phyloP scores from a whole-genome alignment of 1,284 basidiomycete species.

The Rhodotorula mucilaginosa region DNA sequence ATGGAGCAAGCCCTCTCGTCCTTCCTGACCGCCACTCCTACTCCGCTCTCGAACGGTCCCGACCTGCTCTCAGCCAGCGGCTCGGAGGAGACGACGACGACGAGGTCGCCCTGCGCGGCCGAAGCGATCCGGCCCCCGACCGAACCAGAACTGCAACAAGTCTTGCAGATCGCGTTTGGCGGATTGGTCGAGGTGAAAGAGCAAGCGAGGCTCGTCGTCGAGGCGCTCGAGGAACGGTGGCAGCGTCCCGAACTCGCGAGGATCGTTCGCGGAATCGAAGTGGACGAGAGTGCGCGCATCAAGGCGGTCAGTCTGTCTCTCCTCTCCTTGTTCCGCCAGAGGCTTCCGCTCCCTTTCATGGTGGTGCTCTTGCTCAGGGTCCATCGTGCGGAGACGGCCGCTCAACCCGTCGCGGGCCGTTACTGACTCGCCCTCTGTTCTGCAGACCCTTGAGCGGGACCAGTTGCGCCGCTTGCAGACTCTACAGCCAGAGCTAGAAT shows the following conservation, averaged over 20 bases:
- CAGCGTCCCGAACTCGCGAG: constrained; percentile 9
- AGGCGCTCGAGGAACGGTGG: background rate
- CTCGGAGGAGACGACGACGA: background rate
- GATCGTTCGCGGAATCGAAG: constrained; percentile 21
- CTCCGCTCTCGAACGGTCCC: background rate
- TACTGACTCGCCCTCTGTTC: too few relatives aligned
- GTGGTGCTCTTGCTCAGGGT: background rate
- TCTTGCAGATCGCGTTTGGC: constrained; percentile 29
- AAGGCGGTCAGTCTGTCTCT: constrained; percentile 20
- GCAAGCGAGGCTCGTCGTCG: constrained; percentile 10
- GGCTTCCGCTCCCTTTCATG: background rate
- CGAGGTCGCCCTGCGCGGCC: constrained; percentile 13
- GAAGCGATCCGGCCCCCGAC: constrained; percentile 30
- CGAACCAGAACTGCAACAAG: constrained; percentile 26
- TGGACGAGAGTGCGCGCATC: constrained; percentile 24
- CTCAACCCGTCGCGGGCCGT: too few relatives aligned
- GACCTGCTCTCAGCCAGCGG: constrained; percentile 2
- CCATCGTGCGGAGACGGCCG: too few relatives aligned
- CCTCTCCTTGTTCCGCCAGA: background rate
- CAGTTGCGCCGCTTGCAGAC: constrained; percentile 29
- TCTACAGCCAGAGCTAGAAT: constrained; percentile 15
- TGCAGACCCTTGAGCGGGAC: constrained; percentile 34
- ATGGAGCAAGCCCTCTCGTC: constrained; percentile 28
- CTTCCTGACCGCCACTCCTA: constrained; percentile 25
- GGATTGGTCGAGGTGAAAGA: constrained; percentile 31